Evolutionary conservation across 139 green algal species (phyloP).

Genomic region (Nannochloris sp.): DNA sequence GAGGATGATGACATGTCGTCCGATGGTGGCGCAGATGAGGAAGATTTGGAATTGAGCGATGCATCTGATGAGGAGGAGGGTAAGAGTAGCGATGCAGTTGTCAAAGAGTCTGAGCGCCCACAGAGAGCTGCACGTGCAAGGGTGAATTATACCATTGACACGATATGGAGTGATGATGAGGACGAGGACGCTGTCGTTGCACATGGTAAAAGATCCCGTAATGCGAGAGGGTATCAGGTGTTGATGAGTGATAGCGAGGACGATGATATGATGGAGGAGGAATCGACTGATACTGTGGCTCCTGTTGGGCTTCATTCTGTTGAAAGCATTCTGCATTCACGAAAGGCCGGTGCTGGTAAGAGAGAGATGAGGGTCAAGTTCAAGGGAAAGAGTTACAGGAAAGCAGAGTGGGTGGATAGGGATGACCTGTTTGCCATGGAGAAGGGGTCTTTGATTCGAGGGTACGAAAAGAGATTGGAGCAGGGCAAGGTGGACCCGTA

Average conservation of each 20-base stretch:
- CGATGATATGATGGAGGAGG: neutral
- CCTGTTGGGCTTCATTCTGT: too few relatives aligned
- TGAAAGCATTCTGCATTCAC: neutral
- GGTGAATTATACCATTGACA: too few relatives aligned
- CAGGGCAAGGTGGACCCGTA: constrained; percentile 22
- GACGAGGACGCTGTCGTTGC: too few relatives aligned
- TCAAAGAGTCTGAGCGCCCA: too few relatives aligned
- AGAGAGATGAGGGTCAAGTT: neutral
- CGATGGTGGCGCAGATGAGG: too few relatives aligned
- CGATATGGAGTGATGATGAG: too few relatives aligned
- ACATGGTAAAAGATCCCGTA: too few relatives aligned
- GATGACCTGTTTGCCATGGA: constrained; percentile 4
- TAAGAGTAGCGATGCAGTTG: neutral
- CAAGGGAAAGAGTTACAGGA: constrained; percentile 1
- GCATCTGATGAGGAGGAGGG: neutral
- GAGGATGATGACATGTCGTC: neutral
- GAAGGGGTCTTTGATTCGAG: constrained; percentile 12
- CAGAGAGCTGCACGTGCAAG: too few relatives aligned
- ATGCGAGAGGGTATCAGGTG: neutral
- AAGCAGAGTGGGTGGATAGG: constrained; percentile 6
- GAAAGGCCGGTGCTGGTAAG: neutral
- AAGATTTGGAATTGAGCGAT: neutral
- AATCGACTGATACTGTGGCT: too few relatives aligned
- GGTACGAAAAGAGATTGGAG: constrained; percentile 13
- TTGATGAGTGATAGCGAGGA: constrained; percentile 2